These are phyloP conservation scores for Lentinula novae-zelandiae DNA, from an alignment of 1,284 basidiomycete genomes.

Conservation along the genomic window DNA sequence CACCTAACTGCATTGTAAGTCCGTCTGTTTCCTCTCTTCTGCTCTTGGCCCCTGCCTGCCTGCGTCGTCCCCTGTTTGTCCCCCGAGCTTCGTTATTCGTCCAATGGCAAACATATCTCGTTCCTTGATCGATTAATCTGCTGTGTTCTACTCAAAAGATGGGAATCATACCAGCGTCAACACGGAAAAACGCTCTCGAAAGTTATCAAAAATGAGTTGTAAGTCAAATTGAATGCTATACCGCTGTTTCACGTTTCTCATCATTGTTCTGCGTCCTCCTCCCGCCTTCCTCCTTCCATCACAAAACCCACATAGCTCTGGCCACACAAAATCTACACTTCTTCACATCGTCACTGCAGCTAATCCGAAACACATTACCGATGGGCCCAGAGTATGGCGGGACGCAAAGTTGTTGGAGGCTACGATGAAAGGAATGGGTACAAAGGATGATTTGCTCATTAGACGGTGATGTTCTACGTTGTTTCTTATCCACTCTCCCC, in stretches of 20 bases:
- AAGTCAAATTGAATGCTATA: constrained; percentile 8
- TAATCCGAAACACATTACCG: constrained; percentile 28
- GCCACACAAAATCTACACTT: constrained; percentile 29
- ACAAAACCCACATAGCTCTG: constrained; percentile 22
- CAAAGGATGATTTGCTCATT: constrained; percentile 31
- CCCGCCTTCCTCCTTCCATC: not conserved
- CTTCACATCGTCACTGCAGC: constrained; percentile 35
- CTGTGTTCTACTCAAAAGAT: constrained; percentile 15
- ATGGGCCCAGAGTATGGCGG: constrained; percentile 32
- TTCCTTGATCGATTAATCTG: too few species aligned
- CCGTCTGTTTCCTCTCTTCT: not conserved
- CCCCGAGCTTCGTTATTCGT: too few species aligned
- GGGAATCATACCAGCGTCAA: constrained; percentile 25
- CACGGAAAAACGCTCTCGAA: constrained; percentile 32
- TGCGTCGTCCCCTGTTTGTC: not conserved
- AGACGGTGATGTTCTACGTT: constrained; percentile 21
- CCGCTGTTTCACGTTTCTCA: not conserved
- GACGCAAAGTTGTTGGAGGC: constrained; percentile 36
- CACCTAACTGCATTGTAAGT: constrained; percentile 35
- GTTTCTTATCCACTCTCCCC: too few species aligned
- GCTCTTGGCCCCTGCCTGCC: not conserved
- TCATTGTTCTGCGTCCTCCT: not conserved
- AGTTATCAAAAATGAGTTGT: constrained; percentile 37
- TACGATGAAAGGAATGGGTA: constrained; percentile 38
- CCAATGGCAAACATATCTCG: too few species aligned